Evolutionary conservation across 2,329 filamentous ascomycete genomes (phyloP).

Genomic region (Apiospora phragmitis): DNA sequence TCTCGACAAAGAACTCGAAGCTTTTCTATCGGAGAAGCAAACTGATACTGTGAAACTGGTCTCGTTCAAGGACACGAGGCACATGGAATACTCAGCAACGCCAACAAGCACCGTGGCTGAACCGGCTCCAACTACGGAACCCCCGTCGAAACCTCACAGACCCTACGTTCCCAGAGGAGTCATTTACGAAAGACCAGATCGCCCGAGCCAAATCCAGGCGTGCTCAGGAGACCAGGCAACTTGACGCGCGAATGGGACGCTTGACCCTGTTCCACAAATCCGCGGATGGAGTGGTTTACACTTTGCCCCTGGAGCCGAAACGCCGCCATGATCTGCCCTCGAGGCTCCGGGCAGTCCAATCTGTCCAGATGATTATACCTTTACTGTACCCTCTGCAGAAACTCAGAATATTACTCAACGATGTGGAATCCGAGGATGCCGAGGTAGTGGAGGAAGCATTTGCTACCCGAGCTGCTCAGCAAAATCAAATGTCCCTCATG

Average conservation of each 20-base stretch:
- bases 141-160: slow-evolving; percentile 18
- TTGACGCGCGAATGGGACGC: slow-evolving; percentile 74
- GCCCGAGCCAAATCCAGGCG: slow-evolving; percentile 62
- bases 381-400: slow-evolving; percentile 70
- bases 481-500: slow-evolving; percentile 64
- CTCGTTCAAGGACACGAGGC: slow-evolving; percentile 57
- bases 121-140: background rate
- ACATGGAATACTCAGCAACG: slow-evolving; percentile 32
- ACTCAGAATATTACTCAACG: slow-evolving; percentile 65
- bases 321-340: slow-evolving; percentile 60
- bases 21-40: slow-evolving; percentile 68
- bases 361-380: slow-evolving; percentile 69
- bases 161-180: slow-evolving; percentile 45
- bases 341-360: slow-evolving; percentile 61
- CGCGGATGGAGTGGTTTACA: slow-evolving; percentile 69
- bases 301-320: slow-evolving; percentile 67
- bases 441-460: slow-evolving; percentile 68
- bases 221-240: slow-evolving; percentile 66
- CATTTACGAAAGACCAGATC: slow-evolving; percentile 61
- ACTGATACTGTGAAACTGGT: slow-evolving; percentile 72
- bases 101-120: slow-evolving; percentile 15
- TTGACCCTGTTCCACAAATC: slow-evolving; percentile 67
- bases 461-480: slow-evolving; percentile 53
- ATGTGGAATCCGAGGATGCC: slow-evolving; percentile 60
- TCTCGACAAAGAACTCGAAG: slow-evolving; percentile 72